These are phyloP conservation scores for Coffea humblotiana DNA, from an alignment of 305 asterid species.

Conservation along the genomic window DNA sequence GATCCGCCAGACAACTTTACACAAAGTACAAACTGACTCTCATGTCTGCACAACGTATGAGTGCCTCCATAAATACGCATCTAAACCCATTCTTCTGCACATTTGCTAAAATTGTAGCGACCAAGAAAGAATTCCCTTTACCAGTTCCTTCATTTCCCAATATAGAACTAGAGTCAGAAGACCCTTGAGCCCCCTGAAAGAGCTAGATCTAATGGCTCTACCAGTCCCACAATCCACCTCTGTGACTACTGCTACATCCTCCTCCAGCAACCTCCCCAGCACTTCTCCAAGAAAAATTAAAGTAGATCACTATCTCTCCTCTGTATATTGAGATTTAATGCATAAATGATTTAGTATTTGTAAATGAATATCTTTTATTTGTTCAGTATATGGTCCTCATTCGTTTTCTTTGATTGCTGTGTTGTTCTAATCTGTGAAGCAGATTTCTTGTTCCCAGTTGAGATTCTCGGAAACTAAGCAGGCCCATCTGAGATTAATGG, in stretches of 20 bases:
- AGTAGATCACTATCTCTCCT: constrained; percentile 26
- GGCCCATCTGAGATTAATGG: constrained; percentile 43
- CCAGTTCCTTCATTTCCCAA: not conserved
- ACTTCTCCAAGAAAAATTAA: constrained; percentile 32
- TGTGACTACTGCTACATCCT: constrained; percentile 18
- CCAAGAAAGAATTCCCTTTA: not conserved
- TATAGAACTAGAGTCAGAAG: not conserved
- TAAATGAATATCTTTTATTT: not conserved
- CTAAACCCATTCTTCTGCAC: not conserved
- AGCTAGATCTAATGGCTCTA: constrained; percentile 43
- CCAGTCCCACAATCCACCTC: constrained; percentile 29
- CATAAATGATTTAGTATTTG: not conserved
- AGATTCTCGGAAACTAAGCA: constrained; percentile 49
- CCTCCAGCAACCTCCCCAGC: constrained; percentile 25
- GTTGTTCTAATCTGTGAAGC: constrained; percentile 18
- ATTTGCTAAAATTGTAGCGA: not conserved
- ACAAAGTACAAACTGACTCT: constrained; percentile 17
- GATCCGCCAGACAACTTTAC: constrained; percentile 36
- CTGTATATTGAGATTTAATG: not conserved
- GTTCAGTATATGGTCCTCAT: constrained; percentile 1
- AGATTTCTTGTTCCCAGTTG: constrained; percentile 74
- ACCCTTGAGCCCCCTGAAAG: constrained; percentile 7
- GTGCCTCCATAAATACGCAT: not conserved
- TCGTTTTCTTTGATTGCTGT: constrained; percentile 20
- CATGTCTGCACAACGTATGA: not conserved